A percentile compares a stretch with the other conserved stretches of the same genome.
Evolutionary conservation across 208 protist genomes (phyloP).

Genomic region (Phytomonas francai): DNA sequence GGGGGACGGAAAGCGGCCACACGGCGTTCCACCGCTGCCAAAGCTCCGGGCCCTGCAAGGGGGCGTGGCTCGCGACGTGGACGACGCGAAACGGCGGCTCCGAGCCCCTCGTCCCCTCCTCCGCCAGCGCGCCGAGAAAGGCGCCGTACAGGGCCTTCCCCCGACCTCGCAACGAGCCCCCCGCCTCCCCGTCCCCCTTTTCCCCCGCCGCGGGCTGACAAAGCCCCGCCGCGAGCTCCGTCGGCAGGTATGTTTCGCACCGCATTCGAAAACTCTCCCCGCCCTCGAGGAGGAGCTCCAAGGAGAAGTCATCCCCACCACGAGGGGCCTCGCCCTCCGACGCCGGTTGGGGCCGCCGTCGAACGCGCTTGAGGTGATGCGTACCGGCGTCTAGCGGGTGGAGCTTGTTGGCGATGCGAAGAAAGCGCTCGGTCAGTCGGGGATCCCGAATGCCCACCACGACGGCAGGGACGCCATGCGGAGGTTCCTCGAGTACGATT

Average conservation of each 20-base stretch:
- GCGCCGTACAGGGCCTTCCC: not conserved
- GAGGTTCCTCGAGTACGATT: not conserved
- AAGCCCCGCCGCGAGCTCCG: not conserved
- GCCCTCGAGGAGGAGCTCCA: not conserved
- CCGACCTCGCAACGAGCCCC: too few relatives aligned
- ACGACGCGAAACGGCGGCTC: conserved; percentile 21
- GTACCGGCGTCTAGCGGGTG: conserved; percentile 30
- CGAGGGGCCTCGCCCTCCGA: too few relatives aligned
- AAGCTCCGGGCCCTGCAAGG: conserved; percentile 30
- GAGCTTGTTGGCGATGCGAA: conserved; percentile 48
- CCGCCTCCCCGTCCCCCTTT: not conserved
- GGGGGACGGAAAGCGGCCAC: conserved; percentile 70
- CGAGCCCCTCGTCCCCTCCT: too few relatives aligned
- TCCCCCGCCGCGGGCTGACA: not conserved
- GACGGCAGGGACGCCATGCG: conserved; percentile 16
- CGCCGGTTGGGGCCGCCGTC: conserved; percentile 8
- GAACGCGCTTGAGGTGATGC: conserved; percentile 74
- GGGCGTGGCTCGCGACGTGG: conserved; percentile 34
- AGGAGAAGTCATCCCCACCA: too few relatives aligned
- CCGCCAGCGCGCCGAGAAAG: not conserved
- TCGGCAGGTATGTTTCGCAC: not conserved
- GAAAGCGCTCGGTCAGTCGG: conserved; percentile 26
- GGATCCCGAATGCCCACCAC: conserved; percentile 30
- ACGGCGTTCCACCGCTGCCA: conserved; percentile 46
- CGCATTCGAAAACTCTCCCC: not conserved